Base-by-base conservation (phyloP, 192 early-diverging fungal genomes). In the Dissophora ornata region DNA sequence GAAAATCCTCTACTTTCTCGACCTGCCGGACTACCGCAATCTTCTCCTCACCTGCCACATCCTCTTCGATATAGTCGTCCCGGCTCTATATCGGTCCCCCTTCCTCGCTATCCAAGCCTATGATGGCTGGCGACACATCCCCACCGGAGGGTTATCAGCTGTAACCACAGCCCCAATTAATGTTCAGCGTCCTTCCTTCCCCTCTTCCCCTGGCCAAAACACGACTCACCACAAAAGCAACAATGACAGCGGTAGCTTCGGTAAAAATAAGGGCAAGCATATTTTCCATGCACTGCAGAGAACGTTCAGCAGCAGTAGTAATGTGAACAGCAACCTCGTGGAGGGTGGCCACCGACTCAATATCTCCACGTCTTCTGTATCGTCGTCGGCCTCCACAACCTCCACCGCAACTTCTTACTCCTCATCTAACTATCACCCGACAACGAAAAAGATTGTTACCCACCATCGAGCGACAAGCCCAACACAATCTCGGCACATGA, bases 1-100 rank as follows among this genome's bases (percentile, higher is more conserved):
- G 12, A 26, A 44, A 34, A 21, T 75, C 2, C 50, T 66, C 24
- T 9, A 15, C 12, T 75, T 36, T 34, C 57, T 75, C 0, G 62
- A 66, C 57, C 42, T 67, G 0, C 51, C 71, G 5, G 71, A 75
- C 55, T 57, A 75, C n/a, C 71, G 67, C 57, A 75, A 51, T 47
- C 57, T 75, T 1, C 63, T 75, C n/a, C 36, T 75, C n/a, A 67
- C 63, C 38, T 75, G 71, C 24, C 42, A 44, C 25, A 13, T 26
- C 19, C 63, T 75, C 51, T 75, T 75, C 33, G 5, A 29, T 19
- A 66, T 47, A 7, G 53, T 57, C 34, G 71, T 67, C 22, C 71
- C 71, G 4, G 34, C 21, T 8, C 63, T 75, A 22, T 75, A 75
- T 19, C 62, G 63, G 4, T 75, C 71, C 2, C 71, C 71, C 24